phyloP scores from a whole-genome alignment of 495 filamentous ascomycete genomes.

The Tetracladium marchalianum region DNA sequence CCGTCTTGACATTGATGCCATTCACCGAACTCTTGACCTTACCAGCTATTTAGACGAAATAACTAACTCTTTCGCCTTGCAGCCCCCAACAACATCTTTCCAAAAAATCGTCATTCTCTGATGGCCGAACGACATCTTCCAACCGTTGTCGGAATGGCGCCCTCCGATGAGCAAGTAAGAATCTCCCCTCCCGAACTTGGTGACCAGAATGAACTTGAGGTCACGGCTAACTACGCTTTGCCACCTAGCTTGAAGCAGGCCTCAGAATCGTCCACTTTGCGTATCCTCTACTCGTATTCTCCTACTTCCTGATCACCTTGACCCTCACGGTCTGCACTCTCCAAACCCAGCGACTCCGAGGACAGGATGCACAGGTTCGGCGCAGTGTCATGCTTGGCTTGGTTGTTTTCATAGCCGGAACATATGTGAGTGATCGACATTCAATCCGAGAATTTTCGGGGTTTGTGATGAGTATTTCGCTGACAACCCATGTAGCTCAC shows the following conservation, averaged over 20 bases:
- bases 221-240: too few species aligned
- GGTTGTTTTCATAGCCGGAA: slow-evolving; percentile 34
- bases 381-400: slow-evolving; percentile 36
- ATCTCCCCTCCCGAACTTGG: too few species aligned
- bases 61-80: too few species aligned
- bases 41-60: too few species aligned
- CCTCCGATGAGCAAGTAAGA: too few species aligned
- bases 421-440: slow-evolving; percentile 34
- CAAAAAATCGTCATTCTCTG: too few species aligned
- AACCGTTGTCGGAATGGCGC: too few species aligned
- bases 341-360: slow-evolving; percentile 32
- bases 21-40: too few species aligned
- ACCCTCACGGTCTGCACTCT: slow-evolving; percentile 44
- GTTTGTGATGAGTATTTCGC: not conserved
- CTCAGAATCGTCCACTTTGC: slow-evolving; percentile 37
- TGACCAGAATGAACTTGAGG: too few species aligned
- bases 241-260: not conserved
- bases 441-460: not conserved
- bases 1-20: too few species aligned
- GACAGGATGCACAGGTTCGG: slow-evolving; percentile 28
- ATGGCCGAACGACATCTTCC: too few species aligned
- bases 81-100: too few species aligned
- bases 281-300: slow-evolving; percentile 42
- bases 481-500: slow-evolving; percentile 20
- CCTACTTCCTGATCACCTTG: slow-evolving; percentile 44